Evolutionary conservation across 306 rosid genomes (phyloP), one percentile per base, ranked within the genome.

Genomic region (Medicago lupulina): DNA sequence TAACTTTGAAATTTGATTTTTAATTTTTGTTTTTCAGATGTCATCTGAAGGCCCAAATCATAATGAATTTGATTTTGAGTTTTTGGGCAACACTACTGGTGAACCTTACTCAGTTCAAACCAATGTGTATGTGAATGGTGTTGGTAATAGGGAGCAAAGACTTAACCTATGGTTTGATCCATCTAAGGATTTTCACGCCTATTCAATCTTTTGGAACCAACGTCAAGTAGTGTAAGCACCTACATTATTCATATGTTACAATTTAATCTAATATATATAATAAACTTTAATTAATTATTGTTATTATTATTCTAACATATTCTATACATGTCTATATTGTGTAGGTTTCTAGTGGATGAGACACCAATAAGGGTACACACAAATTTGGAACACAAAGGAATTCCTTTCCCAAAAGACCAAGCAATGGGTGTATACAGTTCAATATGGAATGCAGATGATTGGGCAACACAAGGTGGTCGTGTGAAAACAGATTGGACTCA

Each of bases 401-500:
- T 96, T 9, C 89, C 99, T 0, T 92, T 81, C 65, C 98, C 98
- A 0, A 84, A 87, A 25, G 97, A 96, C 81, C 99, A 96, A 63
- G 79, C 98, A 1, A 96, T 96, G 98, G 97, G 99, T 0, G 92
- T 96, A 1, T 92, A 90, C 80, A 92, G 99, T 67, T 96, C 99
- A 0, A 89, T 96, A 19, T 96, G 98, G 99, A 96, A 92, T 14
- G 99, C 97, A 0, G 99, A 96, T 13, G 98, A 96, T 58, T 96
- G 98, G 99, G 99, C 98, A n/a, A 96, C 99, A 0, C 98, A 96
- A n/a, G 99, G 99, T 1, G 99, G 99, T 10, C 79, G 92, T 4
- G 89, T 96, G 41, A 96, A 96, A 83, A 96, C 98, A 3, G 98
- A 96, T 71, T 95, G 99, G 99, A 85, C 90, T 68, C 97, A 92